Evolutionary conservation across 192 early-diverging fungal species (phyloP).

Genomic region (Geosiphon pyriformis): DNA sequence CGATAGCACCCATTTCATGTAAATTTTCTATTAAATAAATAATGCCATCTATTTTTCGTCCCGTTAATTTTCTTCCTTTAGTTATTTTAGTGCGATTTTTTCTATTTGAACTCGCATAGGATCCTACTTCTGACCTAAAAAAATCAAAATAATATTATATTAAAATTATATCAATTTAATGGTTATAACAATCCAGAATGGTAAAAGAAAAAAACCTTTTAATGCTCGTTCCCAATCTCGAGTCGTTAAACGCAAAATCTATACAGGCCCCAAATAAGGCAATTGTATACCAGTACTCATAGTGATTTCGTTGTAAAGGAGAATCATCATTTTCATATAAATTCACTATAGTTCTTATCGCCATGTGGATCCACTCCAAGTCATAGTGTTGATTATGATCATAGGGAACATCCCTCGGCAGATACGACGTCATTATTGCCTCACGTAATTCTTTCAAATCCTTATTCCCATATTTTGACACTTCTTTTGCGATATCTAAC

Average conservation of each 20-base stretch:
- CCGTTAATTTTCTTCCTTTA: conserved; percentile 8
- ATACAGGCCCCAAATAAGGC: conserved; percentile 19
- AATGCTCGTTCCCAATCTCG: conserved; percentile 3
- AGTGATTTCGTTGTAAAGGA: background rate
- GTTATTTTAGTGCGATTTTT: conserved; percentile 11
- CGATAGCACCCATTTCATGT: conserved; percentile 10
- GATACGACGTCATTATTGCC: conserved; percentile 4
- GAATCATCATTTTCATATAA: conserved; percentile 11
- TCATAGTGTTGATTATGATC: background rate
- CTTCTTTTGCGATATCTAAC: background rate
- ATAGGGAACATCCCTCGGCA: conserved; percentile 1
- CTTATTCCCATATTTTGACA: conserved; percentile 11
- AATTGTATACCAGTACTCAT: conserved; percentile 11
- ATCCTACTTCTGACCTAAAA: conserved; percentile 11
- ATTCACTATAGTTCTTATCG: background rate
- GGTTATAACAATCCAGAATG: conserved; percentile 5
- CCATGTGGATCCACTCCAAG: background rate
- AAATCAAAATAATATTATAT: conserved; percentile 10
- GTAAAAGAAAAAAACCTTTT: conserved; percentile 8
- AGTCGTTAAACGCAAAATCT: conserved; percentile 12
- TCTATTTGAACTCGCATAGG: conserved; percentile 15
- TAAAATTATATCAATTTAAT: conserved; percentile 5
- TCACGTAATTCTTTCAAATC: conserved; percentile 8
- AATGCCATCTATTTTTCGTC: conserved; percentile 18
- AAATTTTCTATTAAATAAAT: background rate